Evolutionary conservation across 1,284 basidiomycete genomes (phyloP).

Genomic region (Leccinum ponderosum): DNA sequence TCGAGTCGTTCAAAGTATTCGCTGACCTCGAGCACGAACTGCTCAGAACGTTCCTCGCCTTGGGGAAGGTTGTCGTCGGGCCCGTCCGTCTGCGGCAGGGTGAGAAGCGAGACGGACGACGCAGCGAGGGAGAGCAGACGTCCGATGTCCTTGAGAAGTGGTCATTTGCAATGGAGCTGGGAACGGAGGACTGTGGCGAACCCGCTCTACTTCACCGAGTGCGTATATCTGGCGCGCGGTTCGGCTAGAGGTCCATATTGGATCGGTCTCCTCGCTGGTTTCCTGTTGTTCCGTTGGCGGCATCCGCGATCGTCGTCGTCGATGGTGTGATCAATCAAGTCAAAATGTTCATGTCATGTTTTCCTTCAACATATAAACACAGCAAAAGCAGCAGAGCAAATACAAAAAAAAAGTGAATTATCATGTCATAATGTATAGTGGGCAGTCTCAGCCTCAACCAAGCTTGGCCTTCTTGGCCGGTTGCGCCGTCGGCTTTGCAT

Average conservation of each 20-base stretch:
- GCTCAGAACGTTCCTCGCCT: constrained; percentile 78
- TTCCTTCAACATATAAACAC: constrained; percentile 29
- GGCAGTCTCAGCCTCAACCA: constrained; percentile 31
- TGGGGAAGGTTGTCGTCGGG: constrained; percentile 66
- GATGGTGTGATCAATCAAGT: too few relatives aligned
- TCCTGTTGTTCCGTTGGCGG: constrained; percentile 21
- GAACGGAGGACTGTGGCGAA: constrained; percentile 27
- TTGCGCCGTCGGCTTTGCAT: constrained; percentile 55
- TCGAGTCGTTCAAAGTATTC: constrained; percentile 82
- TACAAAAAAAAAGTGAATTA: constrained; percentile 36
- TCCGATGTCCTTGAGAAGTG: constrained; percentile 60
- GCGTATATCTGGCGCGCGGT: constrained; percentile 80
- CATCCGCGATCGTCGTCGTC: constrained; percentile 5
- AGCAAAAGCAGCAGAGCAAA: constrained; percentile 31
- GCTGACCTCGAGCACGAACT: constrained; percentile 79
- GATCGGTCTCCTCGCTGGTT: constrained; percentile 50
- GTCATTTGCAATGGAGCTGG: background rate
- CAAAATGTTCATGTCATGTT: background rate
- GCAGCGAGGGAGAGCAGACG: constrained; percentile 71
- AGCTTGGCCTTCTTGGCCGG: constrained; percentile 68
- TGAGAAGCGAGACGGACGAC: constrained; percentile 72
- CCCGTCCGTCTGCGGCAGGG: constrained; percentile 73
- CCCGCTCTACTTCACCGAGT: constrained; percentile 81
- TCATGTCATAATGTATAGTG: constrained; percentile 27
- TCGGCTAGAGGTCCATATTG: constrained; percentile 77